Conservation (phyloP, 2,329 filamentous ascomycete genomes). For the Colletotrichum orbiculare region DNA sequence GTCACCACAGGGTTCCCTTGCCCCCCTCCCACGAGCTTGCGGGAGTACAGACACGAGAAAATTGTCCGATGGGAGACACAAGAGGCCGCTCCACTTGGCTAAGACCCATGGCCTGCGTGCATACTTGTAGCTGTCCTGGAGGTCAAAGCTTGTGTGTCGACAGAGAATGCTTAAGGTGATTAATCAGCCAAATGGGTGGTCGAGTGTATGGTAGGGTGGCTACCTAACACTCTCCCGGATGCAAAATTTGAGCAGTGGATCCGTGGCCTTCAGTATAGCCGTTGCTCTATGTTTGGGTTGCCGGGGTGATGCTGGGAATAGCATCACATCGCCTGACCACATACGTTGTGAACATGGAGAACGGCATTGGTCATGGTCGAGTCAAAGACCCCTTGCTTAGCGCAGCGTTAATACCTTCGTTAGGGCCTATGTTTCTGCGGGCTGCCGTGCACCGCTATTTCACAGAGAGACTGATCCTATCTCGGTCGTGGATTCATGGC, state of each 20-base stretch:
- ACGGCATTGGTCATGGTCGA: slow-evolving; percentile 44
- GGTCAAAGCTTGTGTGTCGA: neutral
- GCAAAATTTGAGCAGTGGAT: slow-evolving; percentile 26
- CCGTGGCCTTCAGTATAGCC: slow-evolving; percentile 20
- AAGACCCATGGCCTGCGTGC: slow-evolving; percentile 5
- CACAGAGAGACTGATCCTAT: slow-evolving; percentile 1
- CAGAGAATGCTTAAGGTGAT: too few species aligned
- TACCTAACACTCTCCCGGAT: slow-evolving; percentile 3
- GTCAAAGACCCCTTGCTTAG: slow-evolving; percentile 48
- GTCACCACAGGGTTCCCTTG: slow-evolving; percentile 51
- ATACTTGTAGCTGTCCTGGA: slow-evolving; percentile 2
- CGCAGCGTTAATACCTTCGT: slow-evolving; percentile 40
- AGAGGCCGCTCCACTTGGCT: slow-evolving; percentile 8
- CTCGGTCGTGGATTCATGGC: slow-evolving; percentile 10
- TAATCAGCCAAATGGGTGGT: neutral
- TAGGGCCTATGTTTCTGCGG: slow-evolving; percentile 50
- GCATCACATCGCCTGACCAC: slow-evolving; percentile 1
- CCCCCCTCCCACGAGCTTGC: slow-evolving; percentile 50
- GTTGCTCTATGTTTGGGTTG: neutral
- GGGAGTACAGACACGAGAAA: slow-evolving; percentile 51
- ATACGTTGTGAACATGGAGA: slow-evolving; percentile 14
- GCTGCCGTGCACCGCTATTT: slow-evolving; percentile 45
- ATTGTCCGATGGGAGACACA: slow-evolving; percentile 37
- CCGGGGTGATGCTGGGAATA: slow-evolving; percentile 21
- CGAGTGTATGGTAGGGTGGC: slow-evolving; percentile 2